Evolutionary conservation across 1,284 basidiomycete species (phyloP), one percentile per base, ranked within the genome.

Genomic region (Pseudozyma pruni): DNA sequence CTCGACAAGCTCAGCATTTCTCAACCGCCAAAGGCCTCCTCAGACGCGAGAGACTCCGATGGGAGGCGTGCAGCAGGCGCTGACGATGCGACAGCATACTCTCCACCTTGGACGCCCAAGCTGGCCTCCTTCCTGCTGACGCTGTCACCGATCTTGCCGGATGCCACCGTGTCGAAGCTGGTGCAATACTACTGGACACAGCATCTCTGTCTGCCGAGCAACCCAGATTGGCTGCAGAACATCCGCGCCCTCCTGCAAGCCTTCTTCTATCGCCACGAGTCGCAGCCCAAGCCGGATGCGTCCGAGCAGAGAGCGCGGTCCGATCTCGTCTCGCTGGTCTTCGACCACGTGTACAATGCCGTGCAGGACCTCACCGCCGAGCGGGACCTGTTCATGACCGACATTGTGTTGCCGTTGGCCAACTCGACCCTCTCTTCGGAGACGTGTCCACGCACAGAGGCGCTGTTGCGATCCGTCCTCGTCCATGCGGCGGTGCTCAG

Each of bases 131-230:
- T 79, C 48, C 66, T 81, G 22, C 73, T 81, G 35, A 48, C 67
- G 8, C 64, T 82, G 7, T 76, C 79, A 20, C 75, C 79, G 0
- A 62, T 78, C 45, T 53, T 82, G 19, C 77, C 79, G 11, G 78
- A 80, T 23, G 38, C 45, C 2, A 72, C 74, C 17, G 55, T 76
- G 14, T 69, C 70, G 7, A 72, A 78, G 25, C 63, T 82, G 29
- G 61, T 82, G 10, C 58, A 71, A 16, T 76, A 74, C 59, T 75
- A 75, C 53, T 68, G 72, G 43, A 47, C 53, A 1, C 72, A 79
- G 51, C 74, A 79, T 46, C 72, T 74, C 17, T 81, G 79, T 50
- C 47, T 82, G 17, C 80, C 80, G 3, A 74, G 75, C 48, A 71
- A 73, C 17, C 60, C 75, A 2, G 62, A 72, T 11, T 82, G 80